Evolutionary conservation across 352 stramenopile genomes (phyloP).

Genomic region (Phytopythium montanum): DNA sequence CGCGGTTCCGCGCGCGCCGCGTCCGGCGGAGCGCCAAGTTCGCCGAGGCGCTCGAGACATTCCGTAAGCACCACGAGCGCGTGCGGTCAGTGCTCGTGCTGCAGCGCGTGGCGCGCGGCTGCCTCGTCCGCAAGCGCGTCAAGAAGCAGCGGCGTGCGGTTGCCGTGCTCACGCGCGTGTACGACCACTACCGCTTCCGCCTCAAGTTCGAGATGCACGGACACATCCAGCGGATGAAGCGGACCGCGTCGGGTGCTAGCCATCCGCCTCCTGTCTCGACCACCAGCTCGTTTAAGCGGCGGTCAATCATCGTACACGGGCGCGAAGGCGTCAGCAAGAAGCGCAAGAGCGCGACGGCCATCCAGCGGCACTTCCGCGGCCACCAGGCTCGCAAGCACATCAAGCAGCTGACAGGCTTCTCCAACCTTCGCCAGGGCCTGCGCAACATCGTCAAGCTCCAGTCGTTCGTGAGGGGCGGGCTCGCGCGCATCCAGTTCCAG

Average conservation of each 20-base stretch:
- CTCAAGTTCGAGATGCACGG: conserved; percentile 1
- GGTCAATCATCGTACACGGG: not conserved
- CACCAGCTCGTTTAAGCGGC: conserved; percentile 1
- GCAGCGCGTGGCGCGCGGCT: conserved; percentile 17
- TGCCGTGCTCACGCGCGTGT: conserved; percentile 11
- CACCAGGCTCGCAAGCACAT: conserved; percentile 21
- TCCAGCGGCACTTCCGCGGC: conserved; percentile 40
- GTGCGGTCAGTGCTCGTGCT: conserved; percentile 24
- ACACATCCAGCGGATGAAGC: conserved; percentile 6
- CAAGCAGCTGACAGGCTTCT: conserved; percentile 12
- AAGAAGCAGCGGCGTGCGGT: conserved; percentile 7
- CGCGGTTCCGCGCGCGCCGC: conserved; percentile 27
- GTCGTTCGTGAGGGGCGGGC: conserved; percentile 40
- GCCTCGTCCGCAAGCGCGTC: conserved; percentile 6
- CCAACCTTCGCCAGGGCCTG: conserved; percentile 19
- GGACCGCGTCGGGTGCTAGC: not conserved
- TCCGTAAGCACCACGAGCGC: conserved; percentile 21
- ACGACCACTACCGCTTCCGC: conserved; percentile 16
- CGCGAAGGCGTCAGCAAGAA: conserved; percentile 1
- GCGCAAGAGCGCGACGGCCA: conserved; percentile 22
- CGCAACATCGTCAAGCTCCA: conserved; percentile 45
- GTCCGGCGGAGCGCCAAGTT: conserved; percentile 25
- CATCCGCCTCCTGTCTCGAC: not conserved
- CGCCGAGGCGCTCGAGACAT: conserved; percentile 24
- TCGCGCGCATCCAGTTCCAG: conserved; percentile 24